Evolutionary conservation across 257 asterid genomes (phyloP).

Genomic region (Nicotiana benthamiana): DNA sequence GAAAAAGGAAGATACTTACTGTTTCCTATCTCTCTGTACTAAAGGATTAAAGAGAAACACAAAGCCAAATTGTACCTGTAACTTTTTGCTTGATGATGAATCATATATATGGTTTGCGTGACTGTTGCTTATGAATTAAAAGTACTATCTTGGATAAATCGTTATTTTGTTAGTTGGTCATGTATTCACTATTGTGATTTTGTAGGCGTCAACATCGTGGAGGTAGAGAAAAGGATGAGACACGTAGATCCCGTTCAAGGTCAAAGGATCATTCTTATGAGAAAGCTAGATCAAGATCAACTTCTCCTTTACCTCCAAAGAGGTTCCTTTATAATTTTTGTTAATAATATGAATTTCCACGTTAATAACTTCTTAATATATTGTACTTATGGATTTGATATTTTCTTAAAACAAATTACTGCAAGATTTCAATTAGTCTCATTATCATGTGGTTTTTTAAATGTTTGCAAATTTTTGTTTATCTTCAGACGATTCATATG

Average conservation of each 20-base stretch:
- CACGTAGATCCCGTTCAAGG: conserved; percentile 32
- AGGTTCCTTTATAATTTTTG: conserved; percentile 11
- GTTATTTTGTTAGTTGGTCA: background rate
- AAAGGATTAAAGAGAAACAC: background rate
- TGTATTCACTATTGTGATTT: conserved; percentile 1
- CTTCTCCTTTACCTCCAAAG: conserved; percentile 19
- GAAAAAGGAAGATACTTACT: background rate
- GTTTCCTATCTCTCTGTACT: background rate
- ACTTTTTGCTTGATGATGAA: background rate
- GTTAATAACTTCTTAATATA: conserved; percentile 9
- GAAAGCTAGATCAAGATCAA: conserved; percentile 19
- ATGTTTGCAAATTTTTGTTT: background rate
- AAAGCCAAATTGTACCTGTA: background rate
- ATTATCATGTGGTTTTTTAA: background rate
- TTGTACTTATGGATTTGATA: background rate
- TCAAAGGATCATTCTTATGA: conserved; percentile 32
- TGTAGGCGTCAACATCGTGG: conserved; percentile 30
- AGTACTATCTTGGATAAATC: background rate
- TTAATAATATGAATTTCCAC: background rate
- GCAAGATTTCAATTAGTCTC: background rate
- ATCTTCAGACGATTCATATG: background rate
- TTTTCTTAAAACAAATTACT: background rate
- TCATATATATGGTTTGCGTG: background rate
- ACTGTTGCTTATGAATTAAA: background rate
- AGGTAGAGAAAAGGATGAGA: conserved; percentile 30